Base-by-base conservation (phyloP, 2,329 filamentous ascomycete species). In the Aspergillus aculeatinus region DNA sequence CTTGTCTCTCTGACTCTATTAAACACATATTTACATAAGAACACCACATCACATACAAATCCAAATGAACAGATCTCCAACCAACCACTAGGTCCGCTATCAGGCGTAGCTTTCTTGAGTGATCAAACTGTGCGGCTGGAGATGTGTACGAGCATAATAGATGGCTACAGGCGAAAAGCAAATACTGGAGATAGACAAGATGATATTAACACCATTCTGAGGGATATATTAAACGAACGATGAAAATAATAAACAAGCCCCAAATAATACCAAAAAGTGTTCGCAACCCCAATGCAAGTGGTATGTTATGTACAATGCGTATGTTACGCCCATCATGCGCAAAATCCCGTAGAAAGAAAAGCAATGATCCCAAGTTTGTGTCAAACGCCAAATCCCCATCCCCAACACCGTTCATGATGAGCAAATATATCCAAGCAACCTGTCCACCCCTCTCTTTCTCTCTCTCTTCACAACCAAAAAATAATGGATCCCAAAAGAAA, bases 321-420 rank as follows among this genome's bases (percentile, higher is more conserved):
- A 12, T 12, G 23, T 23, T 44, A 44, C 16, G 14, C 39, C 39
- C 14, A 44, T 7, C 4, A 44, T n/a, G 14, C 14, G n/a, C 33
- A 35, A 16, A 35, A 16, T 12, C 33, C 33, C 14, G 33, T 35
- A 11, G 10, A 14, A 42, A 42, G 2, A 1, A 44, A 19, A 42
- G 10, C 44, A 55, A 52, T 49, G 51, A 54, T 21, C 21, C 54
- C 60, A 59, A 62, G 2, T 29, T 10, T 29, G 27, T 29, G 23
- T 29, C 27, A 63, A 63, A 48, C 49, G 49, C 58, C 61, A 52
- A 14, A 12, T 19, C 12, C 29, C 16, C 29, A 48, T 29, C 50
- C 48, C 47, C 27, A 31, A 42, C 39, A 56, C 48, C 11, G 12
- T 35, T 35, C 33, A 35, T 35, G 33, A 35, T 12, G 42, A n/a